phyloP scores from a whole-genome alignment of 1,284 basidiomycete genomes.

The Cutaneotrichosporon cutaneum region DNA sequence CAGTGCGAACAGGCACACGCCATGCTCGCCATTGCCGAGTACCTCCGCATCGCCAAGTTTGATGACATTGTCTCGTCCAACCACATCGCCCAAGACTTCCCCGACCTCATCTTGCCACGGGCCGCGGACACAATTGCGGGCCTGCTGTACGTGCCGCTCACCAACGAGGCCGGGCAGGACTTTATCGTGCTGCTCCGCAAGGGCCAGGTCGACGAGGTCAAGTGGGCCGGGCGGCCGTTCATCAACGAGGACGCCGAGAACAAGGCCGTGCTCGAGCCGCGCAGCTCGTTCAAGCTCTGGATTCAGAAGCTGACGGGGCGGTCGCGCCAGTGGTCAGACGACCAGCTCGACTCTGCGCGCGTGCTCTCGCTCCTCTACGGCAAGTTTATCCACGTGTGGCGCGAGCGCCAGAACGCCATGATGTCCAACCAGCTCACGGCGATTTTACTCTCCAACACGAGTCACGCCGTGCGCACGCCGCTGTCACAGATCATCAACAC shows the following conservation, averaged over 20 bases:
- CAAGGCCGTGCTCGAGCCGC: constrained; percentile 62
- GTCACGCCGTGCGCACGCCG: constrained; percentile 67
- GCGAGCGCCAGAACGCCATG: constrained; percentile 76
- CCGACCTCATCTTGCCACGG: constrained; percentile 68
- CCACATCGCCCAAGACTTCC: constrained; percentile 68
- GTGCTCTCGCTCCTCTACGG: constrained; percentile 72
- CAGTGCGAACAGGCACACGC: constrained; percentile 72
- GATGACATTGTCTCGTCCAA: constrained; percentile 65
- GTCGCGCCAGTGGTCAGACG: constrained; percentile 76
- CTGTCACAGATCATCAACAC: constrained; percentile 61
- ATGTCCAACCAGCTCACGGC: constrained; percentile 69
- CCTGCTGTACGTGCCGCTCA: constrained; percentile 73
- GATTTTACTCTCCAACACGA: constrained; percentile 79
- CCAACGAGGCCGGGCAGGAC: constrained; percentile 64
- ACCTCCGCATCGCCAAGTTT: constrained; percentile 74
- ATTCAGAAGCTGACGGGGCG: constrained; percentile 72
- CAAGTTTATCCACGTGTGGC: constrained; percentile 78
- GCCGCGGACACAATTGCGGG: constrained; percentile 75
- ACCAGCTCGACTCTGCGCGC: constrained; percentile 81
- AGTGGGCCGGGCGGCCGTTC: constrained; percentile 77
- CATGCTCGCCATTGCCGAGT: constrained; percentile 78
- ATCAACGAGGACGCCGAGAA: constrained; percentile 54
- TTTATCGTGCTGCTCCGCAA: constrained; percentile 78
- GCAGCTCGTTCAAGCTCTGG: constrained; percentile 80
- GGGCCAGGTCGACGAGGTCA: constrained; percentile 69